A percentile compares a stretch with the other conserved stretches of the same genome.
Conservation (phyloP, 2,329 filamentous ascomycete species). For the Fusarium ambrosium region DNA sequence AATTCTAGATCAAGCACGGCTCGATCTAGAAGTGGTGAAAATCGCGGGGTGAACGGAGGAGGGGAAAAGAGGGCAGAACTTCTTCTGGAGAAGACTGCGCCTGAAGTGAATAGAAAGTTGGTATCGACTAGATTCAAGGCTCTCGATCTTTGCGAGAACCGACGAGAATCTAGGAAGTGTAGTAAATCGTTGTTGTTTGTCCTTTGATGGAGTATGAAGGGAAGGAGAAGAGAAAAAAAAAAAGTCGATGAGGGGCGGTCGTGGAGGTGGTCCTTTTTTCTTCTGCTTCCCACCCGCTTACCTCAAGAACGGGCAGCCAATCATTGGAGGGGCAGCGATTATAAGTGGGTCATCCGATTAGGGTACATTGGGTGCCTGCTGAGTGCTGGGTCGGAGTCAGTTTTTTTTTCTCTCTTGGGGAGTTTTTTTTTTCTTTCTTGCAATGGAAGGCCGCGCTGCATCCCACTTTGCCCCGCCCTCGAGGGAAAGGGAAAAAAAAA, state of each 20-base stretch:
- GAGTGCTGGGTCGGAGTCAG: slow-evolving; percentile 6
- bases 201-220: slow-evolving; percentile 49
- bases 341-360: slow-evolving; percentile 44
- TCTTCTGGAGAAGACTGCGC: slow-evolving; percentile 53
- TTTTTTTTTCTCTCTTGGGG: slow-evolving; percentile 21
- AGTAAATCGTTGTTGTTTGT: slow-evolving; percentile 51
- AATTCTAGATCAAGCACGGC: slow-evolving; percentile 82
- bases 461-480: slow-evolving; percentile 6
- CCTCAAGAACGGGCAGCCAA: slow-evolving; percentile 46
- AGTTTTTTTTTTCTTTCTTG: slow-evolving; percentile 22
- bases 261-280: slow-evolving; percentile 54
- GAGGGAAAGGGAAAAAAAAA: slow-evolving; percentile 3
- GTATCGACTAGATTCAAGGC: slow-evolving; percentile 62
- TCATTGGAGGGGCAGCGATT: slow-evolving; percentile 25
- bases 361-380: slow-evolving; percentile 42
- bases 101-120: slow-evolving; percentile 46
- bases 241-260: slow-evolving; percentile 56
- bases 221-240: slow-evolving; percentile 55
- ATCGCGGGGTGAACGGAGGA: slow-evolving; percentile 53
- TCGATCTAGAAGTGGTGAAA: slow-evolving; percentile 74
- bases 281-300: slow-evolving; percentile 48
- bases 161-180: slow-evolving; percentile 58
- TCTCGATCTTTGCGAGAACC: slow-evolving; percentile 59
- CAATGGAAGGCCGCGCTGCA: slow-evolving; percentile 8
- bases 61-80: slow-evolving; percentile 56